These are phyloP conservation scores for Monosporozyma aerobia DNA, from an alignment of 805 yeast species.

Conservation along the genomic window DNA sequence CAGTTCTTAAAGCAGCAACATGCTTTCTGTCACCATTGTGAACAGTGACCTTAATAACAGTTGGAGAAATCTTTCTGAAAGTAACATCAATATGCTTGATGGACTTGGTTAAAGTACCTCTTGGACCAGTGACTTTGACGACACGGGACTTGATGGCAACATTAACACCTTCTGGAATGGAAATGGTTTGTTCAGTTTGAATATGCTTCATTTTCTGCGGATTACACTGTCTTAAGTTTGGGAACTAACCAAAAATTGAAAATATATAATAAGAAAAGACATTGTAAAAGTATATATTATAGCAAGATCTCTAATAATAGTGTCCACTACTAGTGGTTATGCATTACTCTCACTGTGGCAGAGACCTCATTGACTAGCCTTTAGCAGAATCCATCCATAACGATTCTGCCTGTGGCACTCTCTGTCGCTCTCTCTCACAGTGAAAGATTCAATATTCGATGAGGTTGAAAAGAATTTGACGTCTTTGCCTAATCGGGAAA, in stretches of 20 bases:
- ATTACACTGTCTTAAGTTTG: not conserved
- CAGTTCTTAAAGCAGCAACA: constrained; percentile 98
- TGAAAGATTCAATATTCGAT: not conserved
- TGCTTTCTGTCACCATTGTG: constrained; percentile 99
- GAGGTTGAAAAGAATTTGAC: not conserved
- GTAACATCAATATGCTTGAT: constrained; percentile 92
- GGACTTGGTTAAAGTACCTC: constrained; percentile 88
- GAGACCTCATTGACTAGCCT: not conserved
- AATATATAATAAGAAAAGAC: too few relatives aligned
- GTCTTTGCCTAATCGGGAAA: not conserved
- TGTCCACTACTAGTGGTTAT: too few relatives aligned
- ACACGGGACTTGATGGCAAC: constrained; percentile 85
- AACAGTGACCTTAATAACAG: constrained; percentile 70
- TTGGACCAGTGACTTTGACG: constrained; percentile 92
- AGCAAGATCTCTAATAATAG: too few relatives aligned
- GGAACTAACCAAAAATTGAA: too few relatives aligned
- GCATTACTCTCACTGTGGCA: not conserved
- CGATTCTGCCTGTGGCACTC: too few relatives aligned
- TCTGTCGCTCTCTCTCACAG: not conserved
- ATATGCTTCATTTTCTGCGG: constrained; percentile 59
- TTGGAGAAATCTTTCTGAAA: constrained; percentile 63
- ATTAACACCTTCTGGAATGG: constrained; percentile 86
- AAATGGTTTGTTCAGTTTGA: constrained; percentile 76
- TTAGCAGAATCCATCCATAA: not conserved
- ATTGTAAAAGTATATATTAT: too few relatives aligned